Base-by-base conservation (phyloP, 2,329 filamentous ascomycete species). In the Aspergillus niger region DNA sequence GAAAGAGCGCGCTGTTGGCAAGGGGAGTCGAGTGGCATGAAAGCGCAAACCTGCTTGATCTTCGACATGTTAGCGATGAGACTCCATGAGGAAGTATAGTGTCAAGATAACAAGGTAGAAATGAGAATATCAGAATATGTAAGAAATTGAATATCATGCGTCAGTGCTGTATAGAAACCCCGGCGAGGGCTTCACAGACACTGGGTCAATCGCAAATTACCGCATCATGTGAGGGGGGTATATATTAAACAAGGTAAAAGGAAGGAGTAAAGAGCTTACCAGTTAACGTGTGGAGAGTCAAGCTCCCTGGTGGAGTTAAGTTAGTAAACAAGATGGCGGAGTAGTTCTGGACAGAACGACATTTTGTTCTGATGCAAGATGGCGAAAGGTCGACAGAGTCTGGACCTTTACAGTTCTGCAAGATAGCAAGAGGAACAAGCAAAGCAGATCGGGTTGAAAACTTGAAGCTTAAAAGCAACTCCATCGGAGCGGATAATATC, bases 131-230 rank as follows among this genome's bases (percentile, higher is more conserved):
- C 92, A 97, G 92, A 91, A 97, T 96, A 97, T 96, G 92, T 97
- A 97, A 97, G 92, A 94, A 86, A 87, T 68, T 88, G 80, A 92
- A 91, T 96, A 90, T 97, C 92, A 96, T 72, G 82, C 78, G 86
- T 81, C 85, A 81, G 80, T 75, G 81, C 83, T 89, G 88, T 92
- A 89, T 89, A 85, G 89, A 75, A 83, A 85, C 91, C 87, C 92
- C 86, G 92, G 93, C 92, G 90, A 89, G 92, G 87, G 90, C 82
- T 84, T 91, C 92, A 93, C 87, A 87, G 82, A 82, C 79, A 79
- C 78, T 81, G 83, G 85, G 90, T 97, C 92, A 96, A 94, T 94
- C 92, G 93, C 92, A 97, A 97, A 97, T 97, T 97, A 91, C 91
- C 83, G 90, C 92, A 96, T 97, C 93, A 91, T 89, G 62, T 70